Conservation (phyloP, 345 rosid species). For the Arabidopsis arenosa region DNA sequence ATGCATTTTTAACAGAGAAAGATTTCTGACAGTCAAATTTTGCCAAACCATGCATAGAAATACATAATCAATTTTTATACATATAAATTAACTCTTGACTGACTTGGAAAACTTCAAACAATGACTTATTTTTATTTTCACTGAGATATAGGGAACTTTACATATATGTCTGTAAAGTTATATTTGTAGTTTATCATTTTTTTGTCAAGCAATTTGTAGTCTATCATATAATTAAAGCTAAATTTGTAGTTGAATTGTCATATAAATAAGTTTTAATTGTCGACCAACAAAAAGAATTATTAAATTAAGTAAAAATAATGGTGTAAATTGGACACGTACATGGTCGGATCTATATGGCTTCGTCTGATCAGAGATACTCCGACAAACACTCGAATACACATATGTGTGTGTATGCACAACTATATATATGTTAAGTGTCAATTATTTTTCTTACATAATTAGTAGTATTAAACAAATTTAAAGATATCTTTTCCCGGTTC, state of each 20-base stretch:
- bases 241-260: constrained; percentile 21
- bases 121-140: not conserved
- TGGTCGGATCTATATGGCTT: constrained; percentile 47
- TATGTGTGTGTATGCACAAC: constrained; percentile 40
- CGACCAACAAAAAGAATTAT: constrained; percentile 19
- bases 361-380: constrained; percentile 45
- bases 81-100: constrained; percentile 1
- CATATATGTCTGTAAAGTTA: no score
- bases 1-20: constrained; percentile 26
- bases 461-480: constrained; percentile 12
- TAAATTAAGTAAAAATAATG: constrained; percentile 11
- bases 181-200: no score
- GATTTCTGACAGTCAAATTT: constrained; percentile 38
- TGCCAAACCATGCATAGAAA: constrained; percentile 18
- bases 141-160: constrained; percentile 1
- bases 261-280: not conserved
- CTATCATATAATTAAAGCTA: constrained; percentile 1
- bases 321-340: constrained; percentile 35
- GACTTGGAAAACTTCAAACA: constrained; percentile 3
- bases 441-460: constrained; percentile 10
- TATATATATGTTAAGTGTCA: constrained; percentile 19
- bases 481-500: not conserved
- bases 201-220: not conserved
- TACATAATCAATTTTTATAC: not conserved
- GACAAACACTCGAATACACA: constrained; percentile 48